Base-by-base conservation (phyloP, 495 filamentous ascomycete genomes). In the Aspergillus campestris region DNA sequence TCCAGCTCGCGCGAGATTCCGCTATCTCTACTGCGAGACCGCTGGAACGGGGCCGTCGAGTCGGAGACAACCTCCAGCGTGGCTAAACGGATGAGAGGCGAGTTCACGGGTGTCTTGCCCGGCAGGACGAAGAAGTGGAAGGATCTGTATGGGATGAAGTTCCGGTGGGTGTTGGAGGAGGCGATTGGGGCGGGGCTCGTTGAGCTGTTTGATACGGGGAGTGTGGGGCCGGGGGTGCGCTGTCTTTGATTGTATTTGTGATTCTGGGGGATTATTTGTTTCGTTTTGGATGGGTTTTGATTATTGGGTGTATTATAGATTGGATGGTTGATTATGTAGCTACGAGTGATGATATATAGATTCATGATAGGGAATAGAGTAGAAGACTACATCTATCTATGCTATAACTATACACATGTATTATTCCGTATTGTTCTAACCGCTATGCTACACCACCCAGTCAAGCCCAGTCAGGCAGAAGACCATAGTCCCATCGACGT, bases 131-230 rank as follows among this genome's bases (percentile, higher is more conserved):
- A 77, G 59, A 90, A 86, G 61, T 95, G 89, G 89, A 85, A 80
- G 58, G 75, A 83, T 6, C 79, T 89, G 48, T 81, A 82, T 50
- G 89, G 89, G 3, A 65, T 92, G 56, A 67, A 64, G 8, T 94
- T 92, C 58, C 79, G 82, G 36, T 94, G 86, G 86, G 73, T 84
- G 8, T 52, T 94, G 11, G 83, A 79, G 32, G 87, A 92, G 57
- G 83, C 84, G 34, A 74, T 90, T 9, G 88, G 88, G 0, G 74
- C 81, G 3, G 89, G 89, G 7, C 50, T 87, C n/a, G 69, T 92
- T 28, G 89, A 94, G 62, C 62, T 87, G 6, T 94, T 95, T 59
- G 83, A 92, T 55, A 95, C 89, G 10, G 74, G 84, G 27, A 90
- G 81, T 56, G 84, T 94, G 12, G 88, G 89, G 11, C 69, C 77